Base-by-base conservation (phyloP, 768 basidiomycete genomes). In the Trametopsis cervina region DNA sequence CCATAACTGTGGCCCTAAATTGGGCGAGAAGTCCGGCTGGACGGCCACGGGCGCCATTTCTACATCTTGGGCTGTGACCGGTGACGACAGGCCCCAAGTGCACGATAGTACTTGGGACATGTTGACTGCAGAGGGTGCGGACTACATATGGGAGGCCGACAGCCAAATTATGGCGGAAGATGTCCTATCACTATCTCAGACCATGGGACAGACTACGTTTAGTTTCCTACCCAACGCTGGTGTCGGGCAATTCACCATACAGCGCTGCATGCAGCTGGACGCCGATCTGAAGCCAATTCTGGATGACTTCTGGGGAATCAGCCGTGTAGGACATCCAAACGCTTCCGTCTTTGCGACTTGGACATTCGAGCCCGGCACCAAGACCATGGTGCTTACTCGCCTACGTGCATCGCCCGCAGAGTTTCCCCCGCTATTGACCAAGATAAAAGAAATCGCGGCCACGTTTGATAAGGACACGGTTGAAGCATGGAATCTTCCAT, bases 401-500 rank as follows among this genome's bases (percentile, higher is more conserved):
- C 40, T 80, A n/a, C 60, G 63, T 12, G 60, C 59, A 13, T 50
- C 57, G 13, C 50, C 45, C 13, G 57, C 60, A 3, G 53, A 58
- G 1, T 72, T 80, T 41, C 55, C 55, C 3, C 56, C 26, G 4
- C 56, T 78, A 12, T 51, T 79, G 7, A 50, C 40, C 7, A 62
- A 54, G 29, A 57, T 77, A 9, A 59, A 64, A 45, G 54, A 62
- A 25, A 56, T 63, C 11, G 75, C 75, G 17, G 56, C 49, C 36
- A 57, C 63, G 26, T 52, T 63, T 46, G 63, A 63, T 4, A 57
- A 74, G 43, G 54, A 60, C 18, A 65, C 47, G 25, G 57, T 80
- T 23, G 78, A 79, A 50, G 58, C 73, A 3, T 80, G 77, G 71
- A 73, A 73, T 51, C 46, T 78, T 23, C 64, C 70, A 1, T 33